A percentile compares a stretch with the other conserved stretches of the same genome.
Conservation (phyloP, 202 grass and related monocot species). For the Dendrocalamus latiflorus region DNA sequence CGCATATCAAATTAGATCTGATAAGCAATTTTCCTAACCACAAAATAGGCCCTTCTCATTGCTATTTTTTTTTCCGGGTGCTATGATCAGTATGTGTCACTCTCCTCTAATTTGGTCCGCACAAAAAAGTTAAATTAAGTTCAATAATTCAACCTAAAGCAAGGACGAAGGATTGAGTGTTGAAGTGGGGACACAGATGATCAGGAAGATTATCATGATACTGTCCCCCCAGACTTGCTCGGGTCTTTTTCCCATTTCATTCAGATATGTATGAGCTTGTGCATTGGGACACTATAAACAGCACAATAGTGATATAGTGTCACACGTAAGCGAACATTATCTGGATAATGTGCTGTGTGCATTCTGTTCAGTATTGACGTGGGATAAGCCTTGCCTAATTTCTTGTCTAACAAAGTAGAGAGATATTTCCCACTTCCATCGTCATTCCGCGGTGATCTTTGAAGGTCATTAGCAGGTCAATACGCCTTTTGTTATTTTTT, state of each 20-base stretch:
- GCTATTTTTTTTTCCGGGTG: neutral
- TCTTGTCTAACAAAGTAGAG: neutral
- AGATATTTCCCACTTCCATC: neutral
- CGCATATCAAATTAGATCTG: neutral
- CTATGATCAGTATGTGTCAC: neutral
- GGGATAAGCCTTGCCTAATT: neutral
- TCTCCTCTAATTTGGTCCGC: neutral
- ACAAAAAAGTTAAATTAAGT: neutral
- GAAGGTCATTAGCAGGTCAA: neutral
- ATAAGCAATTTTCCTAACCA: neutral
- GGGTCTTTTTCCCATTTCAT: constrained; percentile 2
- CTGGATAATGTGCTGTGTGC: neutral
- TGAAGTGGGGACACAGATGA: neutral
- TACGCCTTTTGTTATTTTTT: neutral
- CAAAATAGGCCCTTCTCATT: neutral
- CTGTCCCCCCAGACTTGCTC: constrained; percentile 18
- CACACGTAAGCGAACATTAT: constrained; percentile 20
- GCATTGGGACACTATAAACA: neutral
- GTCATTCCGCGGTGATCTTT: neutral
- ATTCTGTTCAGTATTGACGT: neutral
- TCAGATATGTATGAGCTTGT: constrained; percentile 20
- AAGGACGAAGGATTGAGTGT: neutral
- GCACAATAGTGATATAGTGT: neutral
- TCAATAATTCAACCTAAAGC: constrained; percentile 29
- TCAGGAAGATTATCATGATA: constrained; percentile 3